Base-by-base conservation (phyloP, 768 basidiomycete species). In the Phylloporus sp. region DNA sequence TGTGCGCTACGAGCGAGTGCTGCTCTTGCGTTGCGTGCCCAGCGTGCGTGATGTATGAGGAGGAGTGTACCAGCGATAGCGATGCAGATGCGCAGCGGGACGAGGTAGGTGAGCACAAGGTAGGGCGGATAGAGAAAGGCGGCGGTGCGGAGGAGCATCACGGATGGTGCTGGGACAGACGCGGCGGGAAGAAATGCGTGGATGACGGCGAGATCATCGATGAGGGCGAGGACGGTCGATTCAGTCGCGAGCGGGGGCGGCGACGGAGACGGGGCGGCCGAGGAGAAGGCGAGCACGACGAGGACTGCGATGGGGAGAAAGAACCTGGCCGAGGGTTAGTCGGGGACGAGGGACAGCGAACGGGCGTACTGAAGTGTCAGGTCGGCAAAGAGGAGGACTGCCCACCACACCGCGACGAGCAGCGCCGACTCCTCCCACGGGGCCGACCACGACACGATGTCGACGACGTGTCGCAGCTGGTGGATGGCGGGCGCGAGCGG, bases 341-440 rank as follows among this genome's bases (percentile, higher is more conserved):
- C 5, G 6, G 12, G 12, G 28, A 2, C 7, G 1, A 11, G 4
- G 11, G 2, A 5, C 7, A 4, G 6, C 1, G 10, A 1, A 24
- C 22, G 10, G 8, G 66, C 75, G 45, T 51, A 81, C 83, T 78
- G 75, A 57, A 91, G 69, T 10, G 67, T 69, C 29, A 70, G 67
- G 15, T 76, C 74, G 2, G 78, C 68, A 40, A 86, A 74, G 49
- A 94, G 72, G 71, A 88, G 91, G 18, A 83, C 23, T 0, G 78
- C 80, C 88, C 91, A 95, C 89, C 89, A 94, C 2, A 66, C 64
- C 0, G 78, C 86, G 39, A 95, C 71, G 2, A 78, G 66, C 4
- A 94, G 78, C 73, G 78, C 86, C 46, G 81, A 76, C 47, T 88
- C 79, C 59, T 83, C 78, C 76, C 78, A 80, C 1, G 55, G 66